phyloP scores from a whole-genome alignment of 352 stramenopile species.

The Globisporangium camurandrum region DNA sequence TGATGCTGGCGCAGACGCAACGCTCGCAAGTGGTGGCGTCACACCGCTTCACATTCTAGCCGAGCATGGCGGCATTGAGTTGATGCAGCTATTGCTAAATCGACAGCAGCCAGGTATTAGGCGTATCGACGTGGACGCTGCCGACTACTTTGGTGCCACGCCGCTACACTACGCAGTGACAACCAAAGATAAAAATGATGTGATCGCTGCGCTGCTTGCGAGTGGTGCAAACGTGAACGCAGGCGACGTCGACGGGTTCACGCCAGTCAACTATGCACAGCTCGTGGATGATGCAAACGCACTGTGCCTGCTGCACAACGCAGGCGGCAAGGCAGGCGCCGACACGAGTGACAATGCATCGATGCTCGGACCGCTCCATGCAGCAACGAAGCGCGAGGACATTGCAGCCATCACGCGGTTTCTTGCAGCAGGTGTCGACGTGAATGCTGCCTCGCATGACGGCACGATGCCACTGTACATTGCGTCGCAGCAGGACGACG shows the following conservation, averaged over 20 bases:
- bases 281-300: not conserved
- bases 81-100: not conserved
- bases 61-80: not conserved
- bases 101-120: not conserved
- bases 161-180: conserved; percentile 21
- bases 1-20: not conserved
- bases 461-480: not conserved
- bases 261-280: conserved; percentile 1
- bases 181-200: not conserved
- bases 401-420: not conserved
- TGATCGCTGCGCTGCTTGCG: conserved; percentile 1
- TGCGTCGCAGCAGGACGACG: conserved; percentile 1
- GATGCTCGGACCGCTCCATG: not conserved
- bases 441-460: not conserved
- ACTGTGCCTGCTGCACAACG: not conserved
- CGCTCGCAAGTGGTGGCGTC: not conserved
- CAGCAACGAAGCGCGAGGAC: not conserved
- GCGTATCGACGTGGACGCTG: not conserved
- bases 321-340: not conserved
- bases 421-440: not conserved
- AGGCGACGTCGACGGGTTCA: conserved; percentile 1
- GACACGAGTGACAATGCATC: not conserved
- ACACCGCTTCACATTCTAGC: not conserved
- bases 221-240: conserved; percentile 9
- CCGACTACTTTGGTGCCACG: conserved; percentile 12